phyloP scores from a whole-genome alignment of 805 yeast genomes.

The Maudiozyma pseudohumilis region DNA sequence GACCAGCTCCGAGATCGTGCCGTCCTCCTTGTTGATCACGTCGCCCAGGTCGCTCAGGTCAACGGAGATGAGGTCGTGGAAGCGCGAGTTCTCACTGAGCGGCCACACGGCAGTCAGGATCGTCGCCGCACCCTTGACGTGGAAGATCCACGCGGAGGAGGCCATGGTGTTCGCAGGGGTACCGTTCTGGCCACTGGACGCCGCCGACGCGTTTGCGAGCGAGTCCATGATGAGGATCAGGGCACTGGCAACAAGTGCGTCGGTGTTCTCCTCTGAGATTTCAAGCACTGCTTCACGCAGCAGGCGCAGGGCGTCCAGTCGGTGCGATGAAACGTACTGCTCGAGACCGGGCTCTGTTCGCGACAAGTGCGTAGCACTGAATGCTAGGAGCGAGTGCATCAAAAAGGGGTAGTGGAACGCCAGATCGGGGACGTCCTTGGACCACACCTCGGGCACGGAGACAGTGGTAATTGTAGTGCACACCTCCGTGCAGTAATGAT shows the following conservation, averaged over 20 bases:
- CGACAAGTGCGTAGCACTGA: slow-evolving; percentile 85
- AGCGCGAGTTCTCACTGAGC: slow-evolving; percentile 56
- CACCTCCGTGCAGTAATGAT: slow-evolving; percentile 77
- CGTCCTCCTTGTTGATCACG: slow-evolving; percentile 29
- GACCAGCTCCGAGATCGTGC: slow-evolving; percentile 45
- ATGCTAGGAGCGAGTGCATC: slow-evolving; percentile 86
- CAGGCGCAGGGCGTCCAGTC: slow-evolving; percentile 76
- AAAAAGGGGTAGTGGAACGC: slow-evolving; percentile 83
- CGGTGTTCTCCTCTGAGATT: slow-evolving; percentile 76
- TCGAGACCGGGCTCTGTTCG: slow-evolving; percentile 68
- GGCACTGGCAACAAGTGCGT: slow-evolving; percentile 88
- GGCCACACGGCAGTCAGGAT: slow-evolving; percentile 95
- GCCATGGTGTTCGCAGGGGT: slow-evolving; percentile 61
- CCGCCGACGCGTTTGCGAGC: slow-evolving; percentile 73
- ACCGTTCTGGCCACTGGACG: slow-evolving; percentile 17
- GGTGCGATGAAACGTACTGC: slow-evolving; percentile 71
- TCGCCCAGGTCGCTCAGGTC: slow-evolving; percentile 87
- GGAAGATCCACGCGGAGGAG: slow-evolving; percentile 94
- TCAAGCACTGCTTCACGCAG: slow-evolving; percentile 79
- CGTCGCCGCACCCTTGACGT: slow-evolving; percentile 94
- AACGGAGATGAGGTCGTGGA: slow-evolving; percentile 65
- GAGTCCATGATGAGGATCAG: slow-evolving; percentile 86
- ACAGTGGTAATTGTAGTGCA: slow-evolving; percentile 82
- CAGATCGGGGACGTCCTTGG: slow-evolving; percentile 73
- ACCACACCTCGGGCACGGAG: slow-evolving; percentile 74